Base-by-base conservation (phyloP, 2,329 filamentous ascomycete species). In the Nannizzia gypsea region DNA sequence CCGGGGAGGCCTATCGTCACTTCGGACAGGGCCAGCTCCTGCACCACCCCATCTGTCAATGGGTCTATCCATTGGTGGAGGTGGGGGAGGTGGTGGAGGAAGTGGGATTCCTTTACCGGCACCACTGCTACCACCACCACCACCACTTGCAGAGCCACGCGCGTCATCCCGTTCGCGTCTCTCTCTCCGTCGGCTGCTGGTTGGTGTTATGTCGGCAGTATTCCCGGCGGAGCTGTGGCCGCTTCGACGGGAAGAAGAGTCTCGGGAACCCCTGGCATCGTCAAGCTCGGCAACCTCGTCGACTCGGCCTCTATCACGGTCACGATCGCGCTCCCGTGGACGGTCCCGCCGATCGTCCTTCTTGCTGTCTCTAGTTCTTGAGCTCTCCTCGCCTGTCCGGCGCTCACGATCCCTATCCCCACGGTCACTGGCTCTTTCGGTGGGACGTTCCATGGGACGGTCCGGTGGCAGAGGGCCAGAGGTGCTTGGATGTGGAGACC, bases 331-430 rank as follows among this genome's bases (percentile, higher is more conserved):
- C 42, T 62, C 62, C 57, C 63, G 66, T 40, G 72, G 70, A 4
- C 72, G 72, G 26, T 73, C 72, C 46, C 71, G 69, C 34, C 68
- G 65, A 3, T 75, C 71, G 56, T 75, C 73, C 38, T 71, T 71
- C 59, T 71, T 70, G 50, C 61, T 67, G 50, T 65, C 67, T 31
- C 66, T 66, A 6, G 65, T 62, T 48, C 62, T 65, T 56, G 64
- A 64, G 2, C 70, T 67, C 0, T 74, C 70, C 26, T 66, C 70
- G 2, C 64, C 67, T 3, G 66, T 64, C 15, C 68, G 67, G 15
- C 68, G 64, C 2, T 68, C 66, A 22, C 68, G 66, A 36, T 36
- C 31, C 13, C 31, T 36, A 9, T 36, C 31, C 9, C 9, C 31
- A 36, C 31, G 31, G 31, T 36, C 31, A 36, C 31, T 13, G 2